Evolutionary conservation across 2,329 filamentous ascomycete species (phyloP).

Genomic region (Colletotrichum tofieldiae): DNA sequence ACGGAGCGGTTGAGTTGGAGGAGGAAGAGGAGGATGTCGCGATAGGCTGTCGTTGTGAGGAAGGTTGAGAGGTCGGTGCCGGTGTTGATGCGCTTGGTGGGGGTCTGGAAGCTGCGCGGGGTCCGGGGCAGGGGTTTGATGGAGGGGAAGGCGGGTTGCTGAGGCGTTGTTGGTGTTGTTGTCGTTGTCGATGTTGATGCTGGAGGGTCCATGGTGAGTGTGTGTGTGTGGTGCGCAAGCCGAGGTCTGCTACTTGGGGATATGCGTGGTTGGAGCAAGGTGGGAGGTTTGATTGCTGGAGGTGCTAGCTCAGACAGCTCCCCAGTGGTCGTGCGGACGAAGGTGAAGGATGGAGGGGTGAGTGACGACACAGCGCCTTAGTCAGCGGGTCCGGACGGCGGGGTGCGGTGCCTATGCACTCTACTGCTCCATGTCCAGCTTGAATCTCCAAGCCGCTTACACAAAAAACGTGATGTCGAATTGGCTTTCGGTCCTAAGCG

Average conservation of each 20-base stretch:
- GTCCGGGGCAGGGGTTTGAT: conserved; percentile 66
- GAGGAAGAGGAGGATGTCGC: conserved; percentile 88
- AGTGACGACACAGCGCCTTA: conserved; percentile 20
- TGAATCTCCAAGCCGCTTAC: background rate
- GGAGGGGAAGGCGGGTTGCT: conserved; percentile 39
- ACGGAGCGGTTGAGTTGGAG: conserved; percentile 92
- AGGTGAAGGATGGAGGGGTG: conserved; percentile 7
- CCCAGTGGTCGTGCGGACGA: background rate
- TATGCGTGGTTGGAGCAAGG: background rate
- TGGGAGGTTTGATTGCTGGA: conserved; percentile 7
- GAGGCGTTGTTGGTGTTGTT: background rate
- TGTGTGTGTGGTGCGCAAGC: background rate
- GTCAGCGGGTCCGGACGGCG: conserved; percentile 3
- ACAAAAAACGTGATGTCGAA: background rate
- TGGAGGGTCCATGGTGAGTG: conserved; percentile 28
- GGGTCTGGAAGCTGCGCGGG: conserved; percentile 74
- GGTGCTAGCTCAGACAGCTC: conserved; percentile 16
- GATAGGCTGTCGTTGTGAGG: conserved; percentile 85
- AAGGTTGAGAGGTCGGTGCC: conserved; percentile 86
- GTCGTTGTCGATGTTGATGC: background rate
- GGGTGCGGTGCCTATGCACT: background rate
- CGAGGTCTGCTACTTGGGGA: background rate
- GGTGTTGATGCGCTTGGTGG: conserved; percentile 88
- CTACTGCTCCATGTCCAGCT: background rate
- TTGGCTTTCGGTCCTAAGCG: background rate